Percentiles rank a stretch among this genome's conserved stretches.
Evolutionary conservation across 768 basidiomycete species (phyloP).

Genomic region (Lanmaoa rubissima): DNA sequence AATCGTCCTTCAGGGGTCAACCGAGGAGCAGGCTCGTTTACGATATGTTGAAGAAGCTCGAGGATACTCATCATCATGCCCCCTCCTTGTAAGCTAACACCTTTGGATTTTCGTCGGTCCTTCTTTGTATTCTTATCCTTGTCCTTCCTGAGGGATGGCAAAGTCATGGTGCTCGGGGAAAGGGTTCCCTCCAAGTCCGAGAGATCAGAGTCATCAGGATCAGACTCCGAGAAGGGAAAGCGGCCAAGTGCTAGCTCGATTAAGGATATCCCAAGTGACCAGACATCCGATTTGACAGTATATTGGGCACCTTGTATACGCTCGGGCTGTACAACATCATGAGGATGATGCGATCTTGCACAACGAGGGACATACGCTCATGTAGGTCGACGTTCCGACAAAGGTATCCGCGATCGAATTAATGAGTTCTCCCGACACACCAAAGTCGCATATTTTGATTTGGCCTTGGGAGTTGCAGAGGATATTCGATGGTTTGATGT

Average conservation of each 20-base stretch:
- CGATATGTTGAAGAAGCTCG: slow-evolving; percentile 95
- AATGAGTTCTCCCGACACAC: slow-evolving; percentile 97
- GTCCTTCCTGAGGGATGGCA: slow-evolving; percentile 36
- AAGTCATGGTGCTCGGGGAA: slow-evolving; percentile 59
- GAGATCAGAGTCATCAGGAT: slow-evolving; percentile 70
- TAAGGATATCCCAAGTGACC: slow-evolving; percentile 96
- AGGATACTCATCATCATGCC: slow-evolving; percentile 98
- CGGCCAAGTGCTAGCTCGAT: slow-evolving; percentile 96
- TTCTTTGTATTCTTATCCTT: slow-evolving; percentile 57
- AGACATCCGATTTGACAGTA: slow-evolving; percentile 98
- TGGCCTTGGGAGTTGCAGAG: slow-evolving; percentile 91
- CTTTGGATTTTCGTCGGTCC: slow-evolving; percentile 85
- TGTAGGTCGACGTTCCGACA: slow-evolving; percentile 98
- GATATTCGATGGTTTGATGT: slow-evolving; percentile 99
- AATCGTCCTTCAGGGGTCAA: slow-evolving; percentile 73
- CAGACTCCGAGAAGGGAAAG: slow-evolving; percentile 91
- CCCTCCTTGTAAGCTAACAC: slow-evolving; percentile 90
- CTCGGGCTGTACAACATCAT: slow-evolving; percentile 68
- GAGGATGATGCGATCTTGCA: slow-evolving; percentile 13
- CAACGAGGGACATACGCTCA: slow-evolving; percentile 73
- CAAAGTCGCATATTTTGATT: slow-evolving; percentile 99
- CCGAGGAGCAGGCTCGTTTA: slow-evolving; percentile 95
- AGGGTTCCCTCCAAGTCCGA: slow-evolving; percentile 81
- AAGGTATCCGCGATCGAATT: slow-evolving; percentile 99
- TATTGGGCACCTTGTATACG: slow-evolving; percentile 99